Conservation (phyloP, 2,329 filamentous ascomycete species). For the Cadophora luteo-olivacea region DNA sequence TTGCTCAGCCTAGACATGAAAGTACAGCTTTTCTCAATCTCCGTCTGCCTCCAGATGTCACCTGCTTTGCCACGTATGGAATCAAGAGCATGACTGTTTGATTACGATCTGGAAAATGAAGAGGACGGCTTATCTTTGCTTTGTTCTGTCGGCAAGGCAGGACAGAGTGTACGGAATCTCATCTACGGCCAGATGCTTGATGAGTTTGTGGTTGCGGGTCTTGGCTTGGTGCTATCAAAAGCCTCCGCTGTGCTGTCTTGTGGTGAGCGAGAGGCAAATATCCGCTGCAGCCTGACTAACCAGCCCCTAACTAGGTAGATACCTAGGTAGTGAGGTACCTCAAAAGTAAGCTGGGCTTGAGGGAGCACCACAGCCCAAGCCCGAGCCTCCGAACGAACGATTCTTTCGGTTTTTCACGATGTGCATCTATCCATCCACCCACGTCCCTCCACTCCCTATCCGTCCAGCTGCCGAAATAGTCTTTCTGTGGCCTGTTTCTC, state of each 20-base stretch:
- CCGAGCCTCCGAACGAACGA: slow-evolving; percentile 8
- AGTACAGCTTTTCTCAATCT: neutral
- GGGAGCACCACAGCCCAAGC: slow-evolving; percentile 6
- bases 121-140: slow-evolving; percentile 7
- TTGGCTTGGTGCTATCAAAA: slow-evolving; percentile 17
- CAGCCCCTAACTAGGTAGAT: neutral
- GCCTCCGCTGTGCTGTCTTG: slow-evolving; percentile 16
- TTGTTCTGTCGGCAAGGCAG: slow-evolving; percentile 8
- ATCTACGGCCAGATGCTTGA: neutral
- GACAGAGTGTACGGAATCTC: slow-evolving; percentile 7
- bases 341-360: neutral
- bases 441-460: slow-evolving; percentile 1
- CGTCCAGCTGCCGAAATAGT: slow-evolving; percentile 14
- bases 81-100: neutral
- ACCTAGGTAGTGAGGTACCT: neutral
- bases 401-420: neutral
- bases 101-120: neutral
- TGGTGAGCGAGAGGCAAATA: slow-evolving; percentile 19
- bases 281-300: slow-evolving; percentile 21
- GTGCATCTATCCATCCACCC: slow-evolving; percentile 2
- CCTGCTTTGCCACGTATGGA: slow-evolving; percentile 6
- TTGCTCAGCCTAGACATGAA: slow-evolving; percentile 24
- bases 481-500: slow-evolving; percentile 12
- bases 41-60: neutral
- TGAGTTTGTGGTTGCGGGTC: slow-evolving; percentile 18